phyloP scores from a whole-genome alignment of 1,284 basidiomycete genomes.

The Melampsora larici-populina region DNA sequence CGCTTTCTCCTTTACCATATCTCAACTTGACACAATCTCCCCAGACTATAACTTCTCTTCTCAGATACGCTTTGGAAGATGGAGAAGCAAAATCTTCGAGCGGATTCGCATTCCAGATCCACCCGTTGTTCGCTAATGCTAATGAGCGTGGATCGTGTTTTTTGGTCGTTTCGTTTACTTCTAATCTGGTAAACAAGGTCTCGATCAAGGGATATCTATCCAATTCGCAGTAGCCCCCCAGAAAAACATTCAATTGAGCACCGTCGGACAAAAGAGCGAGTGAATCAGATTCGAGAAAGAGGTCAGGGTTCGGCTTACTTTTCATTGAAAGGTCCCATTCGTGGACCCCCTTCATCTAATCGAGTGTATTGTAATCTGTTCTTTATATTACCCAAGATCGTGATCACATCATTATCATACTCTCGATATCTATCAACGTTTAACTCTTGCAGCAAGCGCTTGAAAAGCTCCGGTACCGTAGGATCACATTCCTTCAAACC shows the following conservation, averaged over 20 bases:
- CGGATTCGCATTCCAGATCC: slow-evolving; percentile 97
- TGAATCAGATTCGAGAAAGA: not conserved
- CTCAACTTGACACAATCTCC: slow-evolving; percentile 96
- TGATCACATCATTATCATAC: slow-evolving; percentile 74
- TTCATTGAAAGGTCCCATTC: slow-evolving; percentile 72
- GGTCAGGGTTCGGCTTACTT: slow-evolving; percentile 57
- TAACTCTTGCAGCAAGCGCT: slow-evolving; percentile 71
- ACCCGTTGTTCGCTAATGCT: slow-evolving; percentile 92
- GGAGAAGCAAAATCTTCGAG: slow-evolving; percentile 90
- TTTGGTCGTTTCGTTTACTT: slow-evolving; percentile 59
- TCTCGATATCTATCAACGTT: slow-evolving; percentile 82
- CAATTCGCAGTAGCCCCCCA: not conserved
- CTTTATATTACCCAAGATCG: slow-evolving; percentile 69
- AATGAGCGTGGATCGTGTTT: slow-evolving; percentile 67
- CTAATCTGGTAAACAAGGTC: slow-evolving; percentile 79
- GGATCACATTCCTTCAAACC: slow-evolving; percentile 57
- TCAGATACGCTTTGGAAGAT: slow-evolving; percentile 91
- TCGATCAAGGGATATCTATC: slow-evolving; percentile 75
- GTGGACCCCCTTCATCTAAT: slow-evolving; percentile 75
- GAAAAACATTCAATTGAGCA: slow-evolving; percentile 18
- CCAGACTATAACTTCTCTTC: slow-evolving; percentile 95
- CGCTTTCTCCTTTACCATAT: slow-evolving; percentile 71
- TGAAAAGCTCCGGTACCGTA: slow-evolving; percentile 63
- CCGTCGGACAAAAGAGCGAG: not conserved
- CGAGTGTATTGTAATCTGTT: slow-evolving; percentile 75